Evolutionary conservation across 305 asterid species (phyloP).

Genomic region (Withania somnifera): DNA sequence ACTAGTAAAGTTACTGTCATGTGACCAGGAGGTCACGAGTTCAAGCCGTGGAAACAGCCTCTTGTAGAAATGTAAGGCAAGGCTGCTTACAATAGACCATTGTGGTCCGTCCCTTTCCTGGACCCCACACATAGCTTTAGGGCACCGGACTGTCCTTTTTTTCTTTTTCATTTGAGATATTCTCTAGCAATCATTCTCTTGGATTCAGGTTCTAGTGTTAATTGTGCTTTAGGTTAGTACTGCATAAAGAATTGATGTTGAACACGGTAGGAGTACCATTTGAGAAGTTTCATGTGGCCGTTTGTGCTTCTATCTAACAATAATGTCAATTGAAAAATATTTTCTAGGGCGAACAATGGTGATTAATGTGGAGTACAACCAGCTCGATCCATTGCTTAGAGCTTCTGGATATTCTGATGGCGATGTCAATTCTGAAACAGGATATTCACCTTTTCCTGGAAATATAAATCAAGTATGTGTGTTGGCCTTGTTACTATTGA

Average conservation of each 20-base stretch:
- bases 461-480: conserved; percentile 92
- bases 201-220: neutral
- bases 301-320: neutral
- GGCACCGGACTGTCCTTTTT: too few species aligned
- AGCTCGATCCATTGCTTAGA: conserved; percentile 94
- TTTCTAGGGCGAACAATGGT: conserved; percentile 87
- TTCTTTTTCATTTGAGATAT: neutral
- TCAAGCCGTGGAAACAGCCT: too few species aligned
- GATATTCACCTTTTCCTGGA: conserved; percentile 97
- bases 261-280: neutral
- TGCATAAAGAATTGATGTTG: too few species aligned
- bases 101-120: too few species aligned
- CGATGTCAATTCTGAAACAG: conserved; percentile 83
- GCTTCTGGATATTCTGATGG: conserved; percentile 92
- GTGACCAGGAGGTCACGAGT: too few species aligned
- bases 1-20: too few species aligned
- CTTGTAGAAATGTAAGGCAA: too few species aligned
- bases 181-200: neutral
- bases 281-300: neutral
- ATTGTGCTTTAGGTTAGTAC: neutral
- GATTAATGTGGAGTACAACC: conserved; percentile 98
- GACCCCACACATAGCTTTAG: too few species aligned
- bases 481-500: too few species aligned
- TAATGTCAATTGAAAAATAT: neutral
- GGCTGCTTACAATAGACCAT: too few species aligned